Percentiles rank a stretch among this genome's conserved stretches.
These are phyloP conservation scores for Suillus placidus DNA, from an alignment of 768 basidiomycete genomes.

Conservation along the genomic window DNA sequence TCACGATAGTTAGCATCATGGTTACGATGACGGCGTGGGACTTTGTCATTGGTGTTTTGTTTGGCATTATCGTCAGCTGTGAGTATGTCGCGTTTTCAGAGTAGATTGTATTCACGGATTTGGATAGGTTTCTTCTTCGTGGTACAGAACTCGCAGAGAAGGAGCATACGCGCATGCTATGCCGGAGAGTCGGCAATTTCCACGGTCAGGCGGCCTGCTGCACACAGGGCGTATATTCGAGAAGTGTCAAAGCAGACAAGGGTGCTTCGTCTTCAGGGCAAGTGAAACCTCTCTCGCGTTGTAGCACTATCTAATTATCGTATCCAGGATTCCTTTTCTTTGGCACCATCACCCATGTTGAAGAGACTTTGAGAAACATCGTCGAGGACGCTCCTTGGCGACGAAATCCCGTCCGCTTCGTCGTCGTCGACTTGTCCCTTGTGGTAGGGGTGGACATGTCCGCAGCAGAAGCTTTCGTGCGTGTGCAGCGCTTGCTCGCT, in stretches of 20 bases:
- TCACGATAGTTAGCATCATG: slow-evolving; percentile 85
- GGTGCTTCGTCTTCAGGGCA: slow-evolving; percentile 84
- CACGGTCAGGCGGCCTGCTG: slow-evolving; percentile 85
- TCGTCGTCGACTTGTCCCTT: slow-evolving; percentile 84
- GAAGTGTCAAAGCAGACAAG: slow-evolving; percentile 91
- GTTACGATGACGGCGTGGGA: slow-evolving; percentile 93
- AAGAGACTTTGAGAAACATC: slow-evolving; percentile 78
- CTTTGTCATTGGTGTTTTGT: slow-evolving; percentile 91
- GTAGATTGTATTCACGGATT: background rate
- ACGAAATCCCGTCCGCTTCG: slow-evolving; percentile 80
- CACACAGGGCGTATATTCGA: slow-evolving; percentile 88
- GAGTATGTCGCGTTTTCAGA: slow-evolving; percentile 29
- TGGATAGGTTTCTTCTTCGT: slow-evolving; percentile 88
- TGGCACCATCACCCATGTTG: slow-evolving; percentile 89
- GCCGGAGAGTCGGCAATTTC: slow-evolving; percentile 86
- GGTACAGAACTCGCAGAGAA: slow-evolving; percentile 86
- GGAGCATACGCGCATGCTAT: slow-evolving; percentile 82
- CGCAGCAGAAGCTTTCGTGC: slow-evolving; percentile 91
- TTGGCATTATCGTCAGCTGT: slow-evolving; percentile 93
- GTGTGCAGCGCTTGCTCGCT: slow-evolving; percentile 80
- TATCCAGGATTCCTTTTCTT: slow-evolving; percentile 81
- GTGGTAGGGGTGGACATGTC: slow-evolving; percentile 94
- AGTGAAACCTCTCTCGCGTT: slow-evolving; percentile 1
- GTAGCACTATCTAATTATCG: background rate
- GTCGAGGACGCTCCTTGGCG: slow-evolving; percentile 74